Evolutionary conservation across 1,284 basidiomycete species (phyloP), one percentile per base, ranked within the genome.

Genomic region (Singerocomus rubriflavus): DNA sequence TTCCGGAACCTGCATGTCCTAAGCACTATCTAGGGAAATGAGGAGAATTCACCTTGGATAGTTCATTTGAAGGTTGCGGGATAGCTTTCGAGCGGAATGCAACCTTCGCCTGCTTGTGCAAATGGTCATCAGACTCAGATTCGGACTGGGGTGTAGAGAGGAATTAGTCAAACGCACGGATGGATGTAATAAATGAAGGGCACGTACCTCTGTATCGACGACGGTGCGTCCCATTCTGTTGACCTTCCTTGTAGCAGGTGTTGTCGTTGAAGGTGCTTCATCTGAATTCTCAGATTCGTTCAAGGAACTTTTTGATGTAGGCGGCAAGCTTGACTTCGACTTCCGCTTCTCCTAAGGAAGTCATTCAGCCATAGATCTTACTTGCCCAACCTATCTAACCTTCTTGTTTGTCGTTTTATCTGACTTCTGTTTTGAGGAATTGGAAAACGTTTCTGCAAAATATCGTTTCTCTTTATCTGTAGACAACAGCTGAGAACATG

Each of bases 381-480:
- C 16, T 26, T 43, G 34, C 13, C 46, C 3, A 3, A 63, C 53
- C 53, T 60, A 44, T 49, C 43, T 50, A 6, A 53, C 50, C 48
- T 40, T 50, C 30, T 52, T 30, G 40, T 27, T 52, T 34, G 48
- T 45, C 9, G 31, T 54, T 42, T 61, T 61, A 56, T 65, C 59
- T n/a, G 55, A 55, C 56, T 55, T 65, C 48, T 48, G 52, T 50
- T 53, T 66, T 46, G 56, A 55, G 12, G 65, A 58, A 38, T 70
- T 66, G n/a, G 63, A 52, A 49, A 73, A 77, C 37, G 72, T 72
- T 35, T 67, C 64, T 10, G 64, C 62, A 57, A 80, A 84, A 50
- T 64, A 74, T 38, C 60, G 62, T 55, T 70, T 73, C 60, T 79
- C 76, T 51, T 62, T 65, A 25, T 59, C 71, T 76, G 46, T 11